These are phyloP conservation scores for Clonostachys rosea DNA, from an alignment of 2,329 filamentous ascomycete genomes.

Conservation along the genomic window DNA sequence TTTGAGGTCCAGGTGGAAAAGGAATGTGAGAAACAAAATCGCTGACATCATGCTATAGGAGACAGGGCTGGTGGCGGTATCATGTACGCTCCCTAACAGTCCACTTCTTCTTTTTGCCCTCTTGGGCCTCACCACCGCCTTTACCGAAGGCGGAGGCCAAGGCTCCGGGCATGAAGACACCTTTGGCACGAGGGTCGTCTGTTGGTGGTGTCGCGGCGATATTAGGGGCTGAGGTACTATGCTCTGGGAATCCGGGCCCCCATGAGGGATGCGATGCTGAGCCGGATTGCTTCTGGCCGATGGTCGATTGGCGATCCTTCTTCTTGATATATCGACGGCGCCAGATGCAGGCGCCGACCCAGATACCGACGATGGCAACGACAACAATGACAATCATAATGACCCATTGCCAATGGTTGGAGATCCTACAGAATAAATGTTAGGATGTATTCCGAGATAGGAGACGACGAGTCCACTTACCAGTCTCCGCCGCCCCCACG, in stretches of 20 bases:
- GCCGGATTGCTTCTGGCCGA: conserved; percentile 29
- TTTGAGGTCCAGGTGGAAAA: no score
- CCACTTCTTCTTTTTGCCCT: neutral
- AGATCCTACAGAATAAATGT: conserved; percentile 44
- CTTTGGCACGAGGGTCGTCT: conserved; percentile 12
- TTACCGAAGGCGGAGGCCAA: conserved; percentile 2
- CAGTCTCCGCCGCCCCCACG: conserved; percentile 34
- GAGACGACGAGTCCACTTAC: conserved; percentile 23
- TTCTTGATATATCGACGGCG: conserved; percentile 70
- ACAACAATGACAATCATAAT: conserved; percentile 74
- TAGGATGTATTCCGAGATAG: neutral
- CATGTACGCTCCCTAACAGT: neutral
- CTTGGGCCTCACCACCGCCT: neutral
- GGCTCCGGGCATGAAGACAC: conserved; percentile 10
- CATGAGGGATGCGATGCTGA: conserved; percentile 27
- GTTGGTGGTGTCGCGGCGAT: conserved; percentile 18
- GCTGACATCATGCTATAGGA: no score
- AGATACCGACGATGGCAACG: conserved; percentile 62
- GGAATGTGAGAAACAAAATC: no score
- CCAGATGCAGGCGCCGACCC: conserved; percentile 64
- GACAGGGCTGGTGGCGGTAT: neutral
- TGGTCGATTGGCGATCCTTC: conserved; percentile 47
- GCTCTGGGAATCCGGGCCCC: conserved; percentile 19
- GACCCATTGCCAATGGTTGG: conserved; percentile 73
- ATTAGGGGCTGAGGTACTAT: conserved; percentile 8